Base-by-base conservation (phyloP, 805 yeast genomes). In the Peterozyma xylosa region DNA sequence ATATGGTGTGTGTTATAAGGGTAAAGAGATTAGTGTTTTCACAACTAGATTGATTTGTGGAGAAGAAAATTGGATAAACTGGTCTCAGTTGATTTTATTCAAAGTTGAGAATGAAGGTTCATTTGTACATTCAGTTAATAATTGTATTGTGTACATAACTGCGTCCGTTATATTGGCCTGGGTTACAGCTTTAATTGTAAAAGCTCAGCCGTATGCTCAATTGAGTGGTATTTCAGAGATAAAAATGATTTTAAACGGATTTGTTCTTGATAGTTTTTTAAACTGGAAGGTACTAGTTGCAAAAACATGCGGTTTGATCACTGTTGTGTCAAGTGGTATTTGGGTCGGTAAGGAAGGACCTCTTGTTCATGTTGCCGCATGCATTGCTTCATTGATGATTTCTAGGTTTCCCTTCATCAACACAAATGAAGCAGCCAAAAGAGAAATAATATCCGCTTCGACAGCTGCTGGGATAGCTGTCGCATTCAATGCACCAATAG, bases 331-430 rank as follows among this genome's bases (percentile, higher is more conserved):
- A 17, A 76, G 86, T 1, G 95, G 95, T 0, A 54, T 87, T 2
- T 84, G 91, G 86, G 70, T 84, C 6, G 96, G 96, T 6, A 80
- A 79, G 54, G 96, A 87, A 53, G 96, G 95, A 1, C 96, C 96
- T 0, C 59, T 88, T 43, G 90, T 86, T 21, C 95, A 88, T 59
- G 75, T 87, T 3, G 73, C 91, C 0, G 77, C 86, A 50, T 78
- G 86, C 49, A 65, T 79, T 53, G 62, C 80, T 51, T 59, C 62
- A 49, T 34, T 62, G 44, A 43, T 73, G 9, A 57, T 74, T 38
- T 53, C 59, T 15, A 42, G 53, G 3, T 58, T 66, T 42, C 60
- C 67, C 3, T 57, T 53, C n/a, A 38, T 49, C 10, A 42, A 52
- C 17, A 53, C 54, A 1, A 76, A 74, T 48, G 87, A 81, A 53